Base-by-base conservation (phyloP, 2,329 filamentous ascomycete species). In the Leptodontidium sp. region DNA sequence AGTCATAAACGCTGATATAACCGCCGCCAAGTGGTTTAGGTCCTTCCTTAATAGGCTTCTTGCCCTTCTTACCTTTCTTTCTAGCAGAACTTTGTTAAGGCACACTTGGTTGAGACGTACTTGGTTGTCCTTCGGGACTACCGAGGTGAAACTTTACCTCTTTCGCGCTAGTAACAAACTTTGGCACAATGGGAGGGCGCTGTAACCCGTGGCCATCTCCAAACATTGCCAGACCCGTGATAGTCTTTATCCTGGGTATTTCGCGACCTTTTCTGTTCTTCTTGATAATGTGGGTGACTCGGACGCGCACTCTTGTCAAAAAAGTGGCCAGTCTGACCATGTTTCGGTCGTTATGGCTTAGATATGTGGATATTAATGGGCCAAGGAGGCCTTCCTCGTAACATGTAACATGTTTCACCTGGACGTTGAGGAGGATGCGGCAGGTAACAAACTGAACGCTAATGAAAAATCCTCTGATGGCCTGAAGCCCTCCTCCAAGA, bases 1-100 rank as follows among this genome's bases (percentile, higher is more conserved):
- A 88, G 11, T 88, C 81, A 14, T 78, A 81, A 4, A 90, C 86
- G 40, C 80, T 83, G n/a, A 87, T 82, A 67, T 85, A 86, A 35
- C 79, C 80, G 1, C 73, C 74, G 11, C 66, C 24, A 43, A 49
- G 57, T 64, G 76, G 72, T n/a, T n/a, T n/a, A n/a, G n/a, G n/a
- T n/a, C n/a, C n/a, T 57, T 77, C 65, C 50, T 66, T 64, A 15
- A 35, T 55, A 24, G 77, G 71, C 64, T 76, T 78, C n/a, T n/a
- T n/a, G n/a, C 63, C 63, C 58, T 68, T 76, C 70, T 74, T 76
- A n/a, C n/a, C n/a, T n/a, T n/a, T n/a, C n/a, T n/a, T n/a, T n/a
- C n/a, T n/a, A n/a, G n/a, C n/a, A n/a, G n/a, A n/a, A n/a, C n/a
- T n/a, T n/a, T n/a, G n/a, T n/a, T n/a, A n/a, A n/a, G n/a, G n/a